Percentiles rank a stretch among this genome's conserved stretches.
phyloP scores from a whole-genome alignment of 768 basidiomycete genomes.

The Zangia roseola region DNA sequence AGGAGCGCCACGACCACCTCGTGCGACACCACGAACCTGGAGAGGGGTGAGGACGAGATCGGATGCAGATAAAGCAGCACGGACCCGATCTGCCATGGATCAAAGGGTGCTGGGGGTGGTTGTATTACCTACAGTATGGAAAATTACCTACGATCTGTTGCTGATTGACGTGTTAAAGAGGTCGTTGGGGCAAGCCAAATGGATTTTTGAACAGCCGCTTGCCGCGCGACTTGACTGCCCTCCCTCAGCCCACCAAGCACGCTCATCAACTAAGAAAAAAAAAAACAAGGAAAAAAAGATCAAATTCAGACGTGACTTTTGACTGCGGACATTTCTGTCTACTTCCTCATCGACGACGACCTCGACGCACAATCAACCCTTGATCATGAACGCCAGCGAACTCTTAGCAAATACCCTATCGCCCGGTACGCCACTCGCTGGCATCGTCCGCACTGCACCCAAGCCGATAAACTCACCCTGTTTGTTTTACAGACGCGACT shows the following conservation, averaged over 20 bases:
- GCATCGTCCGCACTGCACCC: slow-evolving; percentile 31
- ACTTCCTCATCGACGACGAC: slow-evolving; percentile 24
- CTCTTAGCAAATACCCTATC: slow-evolving; percentile 93
- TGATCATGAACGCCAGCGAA: slow-evolving; percentile 85
- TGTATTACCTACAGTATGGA: slow-evolving; percentile 15
- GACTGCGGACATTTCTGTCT: slow-evolving; percentile 14
- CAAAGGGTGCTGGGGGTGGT: slow-evolving; percentile 4
- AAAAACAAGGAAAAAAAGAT: slow-evolving; percentile 12
- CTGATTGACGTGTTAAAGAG: slow-evolving; percentile 19
- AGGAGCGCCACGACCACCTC: slow-evolving; percentile 46
- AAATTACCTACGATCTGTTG: slow-evolving; percentile 17
- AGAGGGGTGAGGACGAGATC: slow-evolving; percentile 24
- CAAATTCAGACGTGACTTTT: slow-evolving; percentile 12
- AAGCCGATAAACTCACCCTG: slow-evolving; percentile 28
- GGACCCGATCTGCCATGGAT: slow-evolving; percentile 34
- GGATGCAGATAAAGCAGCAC: slow-evolving; percentile 3
- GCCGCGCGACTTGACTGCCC: slow-evolving; percentile 28
- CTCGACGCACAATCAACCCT: slow-evolving; percentile 17
- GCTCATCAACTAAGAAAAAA: neutral
- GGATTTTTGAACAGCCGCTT: slow-evolving; percentile 37
- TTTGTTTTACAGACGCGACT: slow-evolving; percentile 60
- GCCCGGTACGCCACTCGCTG: slow-evolving; percentile 57
- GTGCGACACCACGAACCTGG: slow-evolving; percentile 60
- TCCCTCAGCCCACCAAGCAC: slow-evolving; percentile 26
- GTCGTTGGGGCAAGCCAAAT: slow-evolving; percentile 8